Percentiles rank a stretch among this genome's conserved stretches.
These are phyloP conservation scores for Penicillium egyptiacum DNA, from an alignment of 495 filamentous ascomycete species.

Conservation along the genomic window DNA sequence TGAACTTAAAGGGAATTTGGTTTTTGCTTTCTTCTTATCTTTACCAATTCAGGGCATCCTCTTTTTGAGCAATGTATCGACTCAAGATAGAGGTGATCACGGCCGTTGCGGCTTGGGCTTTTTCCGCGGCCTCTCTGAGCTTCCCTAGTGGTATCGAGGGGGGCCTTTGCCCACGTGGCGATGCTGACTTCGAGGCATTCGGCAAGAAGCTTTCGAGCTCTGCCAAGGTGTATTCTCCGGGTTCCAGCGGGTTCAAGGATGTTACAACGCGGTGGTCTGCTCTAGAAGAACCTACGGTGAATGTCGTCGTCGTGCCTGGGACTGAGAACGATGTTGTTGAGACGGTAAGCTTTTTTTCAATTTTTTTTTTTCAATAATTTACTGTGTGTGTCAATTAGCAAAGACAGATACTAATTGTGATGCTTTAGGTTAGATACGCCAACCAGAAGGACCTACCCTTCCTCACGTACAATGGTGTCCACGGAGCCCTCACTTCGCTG, in stretches of 20 bases:
- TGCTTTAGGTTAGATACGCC: constrained; percentile 44
- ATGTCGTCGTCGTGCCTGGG: constrained; percentile 48
- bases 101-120: constrained; percentile 23
- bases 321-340: constrained; percentile 52
- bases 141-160: neutral
- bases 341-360: constrained; percentile 38
- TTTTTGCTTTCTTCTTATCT: neutral
- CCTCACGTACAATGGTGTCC: constrained; percentile 48
- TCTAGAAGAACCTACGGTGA: constrained; percentile 40
- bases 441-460: constrained; percentile 49
- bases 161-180: constrained; percentile 7
- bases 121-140: constrained; percentile 1
- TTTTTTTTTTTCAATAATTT: too few species aligned
- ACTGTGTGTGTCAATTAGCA: neutral
- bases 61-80: neutral
- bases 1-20: neutral
- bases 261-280: constrained; percentile 48
- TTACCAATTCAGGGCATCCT: neutral
- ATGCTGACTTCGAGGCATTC: constrained; percentile 19
- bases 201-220: constrained; percentile 37
- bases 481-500: constrained; percentile 46
- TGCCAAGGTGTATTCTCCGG: constrained; percentile 47
- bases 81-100: constrained; percentile 16
- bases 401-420: constrained; percentile 6
- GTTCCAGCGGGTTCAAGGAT: constrained; percentile 38